phyloP scores from a whole-genome alignment of 108 stramenopile species.

The Cyclotella kingstonii region DNA sequence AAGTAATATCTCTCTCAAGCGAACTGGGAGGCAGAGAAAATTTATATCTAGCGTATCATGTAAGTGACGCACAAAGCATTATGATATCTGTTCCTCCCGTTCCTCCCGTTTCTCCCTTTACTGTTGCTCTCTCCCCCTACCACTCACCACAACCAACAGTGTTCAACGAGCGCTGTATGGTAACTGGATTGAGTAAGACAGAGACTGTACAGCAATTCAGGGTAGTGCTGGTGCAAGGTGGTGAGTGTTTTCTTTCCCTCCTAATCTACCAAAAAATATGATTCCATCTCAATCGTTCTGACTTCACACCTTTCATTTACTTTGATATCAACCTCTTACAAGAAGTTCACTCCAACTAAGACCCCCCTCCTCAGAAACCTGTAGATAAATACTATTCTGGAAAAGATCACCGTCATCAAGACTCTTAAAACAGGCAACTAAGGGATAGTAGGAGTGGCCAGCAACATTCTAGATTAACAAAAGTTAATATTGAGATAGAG shows the following conservation, averaged over 20 bases:
- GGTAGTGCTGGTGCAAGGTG: slow-evolving; percentile 85
- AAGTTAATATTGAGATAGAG: slow-evolving; percentile 50
- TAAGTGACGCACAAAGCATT: no score
- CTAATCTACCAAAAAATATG: slow-evolving; percentile 9
- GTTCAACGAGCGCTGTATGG: no score
- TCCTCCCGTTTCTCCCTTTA: no score
- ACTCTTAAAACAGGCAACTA: slow-evolving; percentile 78
- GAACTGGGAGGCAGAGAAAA: no score
- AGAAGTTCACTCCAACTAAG: slow-evolving; percentile 58
- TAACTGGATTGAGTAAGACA: slow-evolving; percentile 86
- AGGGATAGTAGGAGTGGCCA: slow-evolving; percentile 79
- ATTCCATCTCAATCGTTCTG: not conserved
- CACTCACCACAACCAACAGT: no score
- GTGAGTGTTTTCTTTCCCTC: slow-evolving; percentile 31
- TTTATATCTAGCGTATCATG: no score
- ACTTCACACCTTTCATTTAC: not conserved
- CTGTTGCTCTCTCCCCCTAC: no score
- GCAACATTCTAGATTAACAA: slow-evolving; percentile 77
- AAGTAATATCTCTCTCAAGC: no score
- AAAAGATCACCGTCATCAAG: slow-evolving; percentile 85
- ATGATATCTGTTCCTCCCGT: no score
- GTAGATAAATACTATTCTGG: slow-evolving; percentile 84
- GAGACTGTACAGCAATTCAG: slow-evolving; percentile 82
- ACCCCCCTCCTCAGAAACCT: slow-evolving; percentile 74
- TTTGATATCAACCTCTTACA: not conserved